These are phyloP conservation scores for Pichia phayaonensis DNA, from an alignment of 805 yeast species.

Conservation along the genomic window DNA sequence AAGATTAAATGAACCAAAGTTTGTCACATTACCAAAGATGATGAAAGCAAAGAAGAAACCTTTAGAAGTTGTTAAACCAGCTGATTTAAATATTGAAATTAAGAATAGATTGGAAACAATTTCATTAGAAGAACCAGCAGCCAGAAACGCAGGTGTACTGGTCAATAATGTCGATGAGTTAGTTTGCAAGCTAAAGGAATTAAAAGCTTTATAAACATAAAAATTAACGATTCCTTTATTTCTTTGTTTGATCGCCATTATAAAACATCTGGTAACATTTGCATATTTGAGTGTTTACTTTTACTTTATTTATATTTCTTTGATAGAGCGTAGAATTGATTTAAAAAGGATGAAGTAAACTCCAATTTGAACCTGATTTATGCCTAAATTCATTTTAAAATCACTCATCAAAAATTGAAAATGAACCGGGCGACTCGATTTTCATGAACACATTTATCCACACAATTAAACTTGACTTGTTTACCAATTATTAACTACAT, in stretches of 20 bases:
- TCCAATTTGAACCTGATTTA: not conserved
- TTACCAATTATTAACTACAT: not conserved
- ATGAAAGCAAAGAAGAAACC: constrained; percentile 99
- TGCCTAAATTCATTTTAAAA: not conserved
- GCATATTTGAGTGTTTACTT: not conserved
- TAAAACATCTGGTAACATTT: not conserved
- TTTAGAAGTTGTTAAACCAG: constrained; percentile 53
- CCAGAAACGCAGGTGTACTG: constrained; percentile 72
- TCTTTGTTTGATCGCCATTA: not conserved
- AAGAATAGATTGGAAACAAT: constrained; percentile 58
- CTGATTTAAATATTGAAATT: constrained; percentile 65
- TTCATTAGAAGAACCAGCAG: constrained; percentile 79
- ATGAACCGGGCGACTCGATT: no score
- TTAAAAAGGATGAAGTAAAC: no score
- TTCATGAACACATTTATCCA: not conserved
- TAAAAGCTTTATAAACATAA: constrained; percentile 48
- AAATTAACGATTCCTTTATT: not conserved
- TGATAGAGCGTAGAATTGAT: not conserved
- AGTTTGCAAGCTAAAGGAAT: constrained; percentile 66
- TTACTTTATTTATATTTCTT: no score
- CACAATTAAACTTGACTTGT: not conserved
- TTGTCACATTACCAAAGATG: constrained; percentile 90
- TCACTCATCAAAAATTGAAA: not conserved
- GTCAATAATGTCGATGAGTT: constrained; percentile 80
- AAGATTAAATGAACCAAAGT: constrained; percentile 90